Percentiles rank a stretch among this genome's conserved stretches.
phyloP scores from a whole-genome alignment of 768 basidiomycete genomes.

The Polyporus arcularius region DNA sequence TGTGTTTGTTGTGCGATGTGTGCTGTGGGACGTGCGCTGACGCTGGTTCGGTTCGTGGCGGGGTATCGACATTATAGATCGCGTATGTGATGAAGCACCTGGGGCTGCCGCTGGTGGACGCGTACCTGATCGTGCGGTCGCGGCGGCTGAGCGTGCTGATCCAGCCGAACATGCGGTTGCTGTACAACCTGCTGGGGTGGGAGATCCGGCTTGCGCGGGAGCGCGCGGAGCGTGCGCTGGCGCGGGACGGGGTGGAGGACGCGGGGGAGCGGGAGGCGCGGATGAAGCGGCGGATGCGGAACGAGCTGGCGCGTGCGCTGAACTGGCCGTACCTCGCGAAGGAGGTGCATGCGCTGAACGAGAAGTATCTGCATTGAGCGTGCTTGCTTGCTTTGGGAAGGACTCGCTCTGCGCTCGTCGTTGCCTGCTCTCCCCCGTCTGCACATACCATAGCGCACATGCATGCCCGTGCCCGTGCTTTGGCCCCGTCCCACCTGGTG shows the following conservation, averaged over 20 bases:
- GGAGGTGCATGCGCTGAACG: constrained; percentile 84
- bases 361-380: constrained; percentile 67
- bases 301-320: constrained; percentile 66
- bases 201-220: constrained; percentile 89
- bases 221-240: constrained; percentile 42
- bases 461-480: too few species aligned
- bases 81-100: constrained; percentile 98
- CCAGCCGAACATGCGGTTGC: constrained; percentile 93
- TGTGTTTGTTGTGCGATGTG: background rate
- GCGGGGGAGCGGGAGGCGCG: constrained; percentile 35
- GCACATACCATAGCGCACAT: too few species aligned
- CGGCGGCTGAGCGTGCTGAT: constrained; percentile 87
- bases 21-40: background rate
- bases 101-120: constrained; percentile 81
- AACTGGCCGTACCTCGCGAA: constrained; percentile 85
- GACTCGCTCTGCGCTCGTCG: too few species aligned
- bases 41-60: background rate
- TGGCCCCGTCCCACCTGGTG: too few species aligned
- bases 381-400: too few species aligned
- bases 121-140: constrained; percentile 91
- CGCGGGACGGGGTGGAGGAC: constrained; percentile 43
- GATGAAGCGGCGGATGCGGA: constrained; percentile 37
- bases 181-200: constrained; percentile 95
- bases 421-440: too few species aligned
- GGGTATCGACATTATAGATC: constrained; percentile 49